Percentiles rank a stretch among this genome's conserved stretches.
Conservation (phyloP, 371 early-diverging fungal genomes). For the Mortierella sp. region DNA sequence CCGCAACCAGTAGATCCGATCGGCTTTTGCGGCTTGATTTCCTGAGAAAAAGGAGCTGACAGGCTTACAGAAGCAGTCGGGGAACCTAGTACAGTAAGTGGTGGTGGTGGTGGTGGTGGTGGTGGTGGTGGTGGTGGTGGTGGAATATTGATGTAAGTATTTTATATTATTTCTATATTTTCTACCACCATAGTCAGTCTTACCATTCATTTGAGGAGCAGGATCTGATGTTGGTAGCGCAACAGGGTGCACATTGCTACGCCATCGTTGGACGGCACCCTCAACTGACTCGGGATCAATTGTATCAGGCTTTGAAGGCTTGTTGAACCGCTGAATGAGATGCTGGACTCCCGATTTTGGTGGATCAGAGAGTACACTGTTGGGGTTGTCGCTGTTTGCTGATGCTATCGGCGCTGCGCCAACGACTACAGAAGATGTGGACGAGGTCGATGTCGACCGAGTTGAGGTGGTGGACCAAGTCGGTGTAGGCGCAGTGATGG, state of each 20-base stretch:
- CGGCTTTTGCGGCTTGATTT: too few species aligned
- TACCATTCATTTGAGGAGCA: neutral
- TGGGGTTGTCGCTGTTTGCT: neutral
- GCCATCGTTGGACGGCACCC: neutral
- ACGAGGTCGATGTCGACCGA: neutral
- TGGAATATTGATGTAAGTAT: too few species aligned
- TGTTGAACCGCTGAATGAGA: constrained; percentile 5
- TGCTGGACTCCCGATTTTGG: neutral
- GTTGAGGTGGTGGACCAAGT: neutral
- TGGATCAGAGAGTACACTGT: neutral
- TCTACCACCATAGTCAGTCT: too few species aligned
- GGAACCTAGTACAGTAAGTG: too few species aligned
- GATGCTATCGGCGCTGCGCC: neutral
- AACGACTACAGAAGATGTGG: neutral
- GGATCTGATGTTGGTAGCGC: neutral
- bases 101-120: too few species aligned
- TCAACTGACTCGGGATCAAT: neutral
- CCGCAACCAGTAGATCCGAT: too few species aligned
- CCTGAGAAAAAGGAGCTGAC: too few species aligned
- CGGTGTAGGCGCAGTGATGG: neutral
- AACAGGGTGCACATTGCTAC: neutral
- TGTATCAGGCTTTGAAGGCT: neutral
- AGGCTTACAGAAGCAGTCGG: too few species aligned
- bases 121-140: too few species aligned
- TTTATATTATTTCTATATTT: too few species aligned